Conservation (phyloP, 805 yeast genomes). For the Cyberlindnera meyerae region DNA sequence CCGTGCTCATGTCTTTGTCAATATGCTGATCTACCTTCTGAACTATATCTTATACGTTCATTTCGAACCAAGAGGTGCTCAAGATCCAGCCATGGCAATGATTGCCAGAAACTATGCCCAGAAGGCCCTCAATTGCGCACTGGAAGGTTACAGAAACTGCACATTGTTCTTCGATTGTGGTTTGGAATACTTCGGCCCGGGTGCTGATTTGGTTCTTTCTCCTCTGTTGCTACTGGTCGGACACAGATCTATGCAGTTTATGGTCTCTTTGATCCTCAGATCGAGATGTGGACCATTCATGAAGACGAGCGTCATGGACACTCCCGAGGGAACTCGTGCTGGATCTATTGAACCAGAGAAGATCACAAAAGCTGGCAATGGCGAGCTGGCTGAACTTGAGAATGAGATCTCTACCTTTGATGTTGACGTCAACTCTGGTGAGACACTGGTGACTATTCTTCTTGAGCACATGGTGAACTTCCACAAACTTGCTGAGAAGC, state of each 20-base stretch:
- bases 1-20: slow-evolving; percentile 34
- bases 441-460: slow-evolving; percentile 32
- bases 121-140: slow-evolving; percentile 36
- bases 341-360: slow-evolving; percentile 10
- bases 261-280: slow-evolving; percentile 51
- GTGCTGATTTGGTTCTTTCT: slow-evolving; percentile 42
- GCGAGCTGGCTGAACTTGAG: neutral
- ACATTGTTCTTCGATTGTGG: slow-evolving; percentile 37
- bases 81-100: slow-evolving; percentile 29
- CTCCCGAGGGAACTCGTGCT: neutral
- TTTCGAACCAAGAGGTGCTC: slow-evolving; percentile 38
- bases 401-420: slow-evolving; percentile 27
- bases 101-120: slow-evolving; percentile 38
- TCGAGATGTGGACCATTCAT: slow-evolving; percentile 40
- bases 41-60: slow-evolving; percentile 45
- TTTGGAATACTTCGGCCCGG: slow-evolving; percentile 30
- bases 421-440: slow-evolving; percentile 34
- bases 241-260: slow-evolving; percentile 52
- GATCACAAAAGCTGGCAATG: slow-evolving; percentile 25
- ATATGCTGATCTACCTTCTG: slow-evolving; percentile 45
- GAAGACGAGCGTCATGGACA: slow-evolving; percentile 16
- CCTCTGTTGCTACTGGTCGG: slow-evolving; percentile 49
- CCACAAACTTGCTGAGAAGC: slow-evolving; percentile 35
- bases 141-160: slow-evolving; percentile 40
- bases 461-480: slow-evolving; percentile 39